Conservation (phyloP, 1,139 yeast species). For the Kluyveromyces sp. region DNA sequence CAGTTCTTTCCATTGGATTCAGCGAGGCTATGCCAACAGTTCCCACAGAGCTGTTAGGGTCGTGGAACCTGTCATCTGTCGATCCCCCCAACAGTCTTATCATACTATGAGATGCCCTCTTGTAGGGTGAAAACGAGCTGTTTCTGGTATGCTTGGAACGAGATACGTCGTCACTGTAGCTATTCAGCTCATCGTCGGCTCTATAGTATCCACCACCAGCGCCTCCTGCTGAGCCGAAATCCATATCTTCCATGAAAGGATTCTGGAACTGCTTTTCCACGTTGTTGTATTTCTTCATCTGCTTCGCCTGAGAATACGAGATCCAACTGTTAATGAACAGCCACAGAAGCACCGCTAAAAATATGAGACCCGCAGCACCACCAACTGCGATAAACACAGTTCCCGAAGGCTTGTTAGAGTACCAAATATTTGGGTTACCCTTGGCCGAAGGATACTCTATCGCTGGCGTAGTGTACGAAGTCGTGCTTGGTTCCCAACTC, state of each 20-base stretch:
- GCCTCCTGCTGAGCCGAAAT: background rate
- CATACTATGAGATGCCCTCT: slow-evolving; percentile 8
- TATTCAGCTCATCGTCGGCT: slow-evolving; percentile 2
- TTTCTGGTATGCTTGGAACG: background rate
- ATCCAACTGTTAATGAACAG: slow-evolving; percentile 20
- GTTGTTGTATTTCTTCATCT: slow-evolving; percentile 8
- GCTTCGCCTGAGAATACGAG: slow-evolving; percentile 16
- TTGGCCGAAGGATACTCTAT: slow-evolving; percentile 56
- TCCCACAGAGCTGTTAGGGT: background rate
- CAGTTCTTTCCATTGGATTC: slow-evolving; percentile 3
- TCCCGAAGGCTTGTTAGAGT: slow-evolving; percentile 52
- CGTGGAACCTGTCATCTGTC: background rate
- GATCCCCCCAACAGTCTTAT: slow-evolving; percentile 9
- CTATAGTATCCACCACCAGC: slow-evolving; percentile 1
- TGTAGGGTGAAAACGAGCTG: slow-evolving; percentile 1
- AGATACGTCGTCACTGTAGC: background rate
- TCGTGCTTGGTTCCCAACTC: background rate
- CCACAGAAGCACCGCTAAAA: slow-evolving; percentile 27
- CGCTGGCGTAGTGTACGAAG: slow-evolving; percentile 43
- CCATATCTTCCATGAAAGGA: slow-evolving; percentile 7
- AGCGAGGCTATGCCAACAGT: background rate
- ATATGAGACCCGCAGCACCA: slow-evolving; percentile 45
- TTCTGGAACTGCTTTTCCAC: slow-evolving; percentile 12
- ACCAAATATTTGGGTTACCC: slow-evolving; percentile 56
- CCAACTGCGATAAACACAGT: slow-evolving; percentile 81